Percentiles rank a stretch among this genome's conserved stretches.
Evolutionary conservation across 805 yeast genomes (phyloP).

Genomic region (Yarrowia alimentaria): DNA sequence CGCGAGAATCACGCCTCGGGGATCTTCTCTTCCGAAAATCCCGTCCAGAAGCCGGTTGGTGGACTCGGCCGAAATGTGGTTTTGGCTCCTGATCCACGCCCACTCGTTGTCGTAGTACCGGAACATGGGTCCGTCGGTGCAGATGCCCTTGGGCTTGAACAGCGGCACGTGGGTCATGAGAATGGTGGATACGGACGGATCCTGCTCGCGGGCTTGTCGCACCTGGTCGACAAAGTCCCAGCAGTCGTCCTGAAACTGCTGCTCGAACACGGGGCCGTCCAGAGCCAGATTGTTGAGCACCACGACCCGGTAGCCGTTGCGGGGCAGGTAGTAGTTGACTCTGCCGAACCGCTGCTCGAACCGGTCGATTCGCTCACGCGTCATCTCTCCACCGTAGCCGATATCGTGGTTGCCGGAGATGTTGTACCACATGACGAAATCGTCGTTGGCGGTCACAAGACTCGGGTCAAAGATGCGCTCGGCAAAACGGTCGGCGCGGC

Average conservation of each 20-base stretch:
- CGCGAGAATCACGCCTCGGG: conserved; percentile 70
- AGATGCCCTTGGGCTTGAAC: conserved; percentile 75
- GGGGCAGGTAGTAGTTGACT: conserved; percentile 74
- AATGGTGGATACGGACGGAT: conserved; percentile 51
- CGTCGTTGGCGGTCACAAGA: conserved; percentile 11
- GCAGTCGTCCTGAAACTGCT: conserved; percentile 62
- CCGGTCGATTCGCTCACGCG: conserved; percentile 84
- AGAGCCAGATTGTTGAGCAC: conserved; percentile 77
- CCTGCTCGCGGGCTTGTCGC: conserved; percentile 35
- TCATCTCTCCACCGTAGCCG: conserved; percentile 93
- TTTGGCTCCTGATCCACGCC: conserved; percentile 76
- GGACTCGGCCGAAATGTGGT: conserved; percentile 69
- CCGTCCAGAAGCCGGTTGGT: conserved; percentile 66
- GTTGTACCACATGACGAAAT: conserved; percentile 53
- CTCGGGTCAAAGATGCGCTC: conserved; percentile 37
- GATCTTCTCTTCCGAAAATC: conserved; percentile 51
- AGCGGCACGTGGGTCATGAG: conserved; percentile 88
- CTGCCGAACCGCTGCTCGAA: conserved; percentile 74
- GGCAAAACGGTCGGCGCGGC: conserved; percentile 64
- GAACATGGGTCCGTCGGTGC: conserved; percentile 81
- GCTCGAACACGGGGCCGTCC: conserved; percentile 88
- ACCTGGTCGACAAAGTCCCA: conserved; percentile 71
- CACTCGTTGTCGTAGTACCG: conserved; percentile 55
- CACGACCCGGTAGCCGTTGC: conserved; percentile 77
- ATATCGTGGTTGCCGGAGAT: conserved; percentile 94